Evolutionary conservation across 768 basidiomycete species (phyloP), one percentile per base, ranked within the genome.

Genomic region (Macrocybe gigantea): DNA sequence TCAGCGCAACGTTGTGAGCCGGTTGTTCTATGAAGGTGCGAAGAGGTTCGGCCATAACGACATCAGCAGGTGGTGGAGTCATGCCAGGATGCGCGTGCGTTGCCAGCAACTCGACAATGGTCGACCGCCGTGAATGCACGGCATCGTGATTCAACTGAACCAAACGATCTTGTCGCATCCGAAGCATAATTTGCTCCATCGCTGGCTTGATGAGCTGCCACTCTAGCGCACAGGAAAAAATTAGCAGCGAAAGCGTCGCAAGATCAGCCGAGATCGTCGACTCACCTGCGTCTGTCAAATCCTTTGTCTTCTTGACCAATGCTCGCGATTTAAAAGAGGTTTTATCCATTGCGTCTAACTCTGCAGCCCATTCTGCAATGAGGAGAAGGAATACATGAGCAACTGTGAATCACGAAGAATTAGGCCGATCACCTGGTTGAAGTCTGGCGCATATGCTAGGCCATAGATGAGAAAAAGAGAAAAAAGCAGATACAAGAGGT

Each of bases 241-340:
- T 22, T 4, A 22, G 22, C 22, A 4, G 4, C 4, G 22, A 22
- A 22, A 22, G 22, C 22, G 22, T 22, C 22, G 22, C 22, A 4
- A 22, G 22, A 22, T 22, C 22, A 22, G 22, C 22, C 1, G 1
- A 22, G 22, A 22, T 1, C 22, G 22, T 22, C 22, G 22, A 58
- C 69, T 31, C 53, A 72, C 70, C 72, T 38, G 69, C 65, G 32
- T 59, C 53, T 7, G 71, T 73, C 48, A 72, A 59, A 10, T 66
- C 69, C 42, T 48, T 66, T 0, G 72, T 58, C 47, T 69, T 59
- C 48, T 57, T 70, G 48, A 73, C 71, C 12, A 68, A 59, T 49
- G 47, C 60, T 44, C 72, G 70, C 33, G 57, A 41, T 5, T 50
- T 50, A 22, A 60, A 50, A 9, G 46, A n/a, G 13, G 52, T 36